phyloP scores from a whole-genome alignment of 176 grass and related monocot species.

The Panicum miliaceum region DNA sequence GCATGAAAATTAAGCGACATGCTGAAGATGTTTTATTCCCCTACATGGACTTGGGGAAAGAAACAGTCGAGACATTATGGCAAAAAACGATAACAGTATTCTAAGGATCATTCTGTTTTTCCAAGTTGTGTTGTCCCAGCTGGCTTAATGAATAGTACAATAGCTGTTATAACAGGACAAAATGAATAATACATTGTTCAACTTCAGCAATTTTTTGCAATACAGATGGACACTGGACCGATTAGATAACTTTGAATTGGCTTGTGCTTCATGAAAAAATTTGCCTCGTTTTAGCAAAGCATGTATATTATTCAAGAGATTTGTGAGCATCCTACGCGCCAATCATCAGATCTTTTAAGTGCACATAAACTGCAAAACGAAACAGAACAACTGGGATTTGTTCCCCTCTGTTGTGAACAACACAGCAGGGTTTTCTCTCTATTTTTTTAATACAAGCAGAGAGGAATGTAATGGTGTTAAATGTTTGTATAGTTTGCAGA shows the following conservation, averaged over 20 bases:
- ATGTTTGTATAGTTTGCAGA: not conserved
- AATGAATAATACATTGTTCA: too few relatives aligned
- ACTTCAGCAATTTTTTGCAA: too few relatives aligned
- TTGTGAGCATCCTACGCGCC: not conserved
- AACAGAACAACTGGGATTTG: conserved; percentile 17
- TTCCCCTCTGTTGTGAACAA: conserved; percentile 4
- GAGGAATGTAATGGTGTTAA: not conserved
- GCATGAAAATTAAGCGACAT: not conserved
- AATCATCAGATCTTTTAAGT: conserved; percentile 21
- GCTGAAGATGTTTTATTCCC: too few relatives aligned
- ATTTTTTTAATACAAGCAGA: not conserved
- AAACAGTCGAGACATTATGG: not conserved
- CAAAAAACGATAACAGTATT: not conserved
- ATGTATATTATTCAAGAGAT: not conserved
- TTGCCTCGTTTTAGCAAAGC: not conserved
- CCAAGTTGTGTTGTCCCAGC: too few relatives aligned
- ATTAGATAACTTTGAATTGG: not conserved
- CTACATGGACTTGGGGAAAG: too few relatives aligned
- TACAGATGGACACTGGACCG: too few relatives aligned
- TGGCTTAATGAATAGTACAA: not conserved
- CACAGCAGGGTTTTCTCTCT: not conserved
- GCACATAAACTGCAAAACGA: not conserved
- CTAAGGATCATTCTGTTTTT: not conserved
- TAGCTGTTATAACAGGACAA: too few relatives aligned
- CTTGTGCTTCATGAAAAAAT: not conserved